Evolutionary conservation across 768 basidiomycete species (phyloP).

Genomic region (Floccularia luteovirens): DNA sequence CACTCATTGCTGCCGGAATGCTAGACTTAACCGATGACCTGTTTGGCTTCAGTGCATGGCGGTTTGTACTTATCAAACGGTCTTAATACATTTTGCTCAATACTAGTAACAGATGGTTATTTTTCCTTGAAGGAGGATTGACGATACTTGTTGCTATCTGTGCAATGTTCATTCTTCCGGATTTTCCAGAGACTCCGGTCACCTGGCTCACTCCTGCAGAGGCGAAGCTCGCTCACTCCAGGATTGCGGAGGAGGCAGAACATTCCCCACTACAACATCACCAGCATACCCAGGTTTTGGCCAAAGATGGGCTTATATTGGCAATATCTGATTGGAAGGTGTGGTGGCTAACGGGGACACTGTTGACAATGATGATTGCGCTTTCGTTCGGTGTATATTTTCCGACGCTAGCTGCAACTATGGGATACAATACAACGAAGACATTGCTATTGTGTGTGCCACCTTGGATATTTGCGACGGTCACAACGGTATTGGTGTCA

Average conservation of each 20-base stretch:
- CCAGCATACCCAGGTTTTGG: slow-evolving; percentile 9
- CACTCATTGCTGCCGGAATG: slow-evolving; percentile 71
- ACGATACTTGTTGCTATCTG: slow-evolving; percentile 42
- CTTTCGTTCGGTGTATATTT: slow-evolving; percentile 69
- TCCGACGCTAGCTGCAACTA: slow-evolving; percentile 61
- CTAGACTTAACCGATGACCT: slow-evolving; percentile 64
- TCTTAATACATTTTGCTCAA: background rate
- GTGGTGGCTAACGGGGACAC: slow-evolving; percentile 43
- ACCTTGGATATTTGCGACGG: slow-evolving; percentile 60
- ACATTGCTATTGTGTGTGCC: slow-evolving; percentile 49
- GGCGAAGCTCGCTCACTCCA: slow-evolving; percentile 42
- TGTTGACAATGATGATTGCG: slow-evolving; percentile 39
- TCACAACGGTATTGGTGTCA: slow-evolving; percentile 45
- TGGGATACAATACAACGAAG: slow-evolving; percentile 57
- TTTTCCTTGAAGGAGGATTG: slow-evolving; percentile 58
- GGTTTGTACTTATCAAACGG: slow-evolving; percentile 26
- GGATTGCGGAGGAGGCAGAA: slow-evolving; percentile 55
- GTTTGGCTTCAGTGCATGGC: slow-evolving; percentile 66
- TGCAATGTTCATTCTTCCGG: slow-evolving; percentile 63
- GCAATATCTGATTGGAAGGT: slow-evolving; percentile 69
- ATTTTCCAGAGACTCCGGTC: slow-evolving; percentile 53
- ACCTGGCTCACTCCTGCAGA: slow-evolving; percentile 54
- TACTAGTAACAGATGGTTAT: slow-evolving; percentile 49
- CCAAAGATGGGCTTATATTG: slow-evolving; percentile 33
- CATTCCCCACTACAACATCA: slow-evolving; percentile 5